These are phyloP conservation scores for Lactarius evosmus DNA, from an alignment of 768 basidiomycete species.

Conservation along the genomic window DNA sequence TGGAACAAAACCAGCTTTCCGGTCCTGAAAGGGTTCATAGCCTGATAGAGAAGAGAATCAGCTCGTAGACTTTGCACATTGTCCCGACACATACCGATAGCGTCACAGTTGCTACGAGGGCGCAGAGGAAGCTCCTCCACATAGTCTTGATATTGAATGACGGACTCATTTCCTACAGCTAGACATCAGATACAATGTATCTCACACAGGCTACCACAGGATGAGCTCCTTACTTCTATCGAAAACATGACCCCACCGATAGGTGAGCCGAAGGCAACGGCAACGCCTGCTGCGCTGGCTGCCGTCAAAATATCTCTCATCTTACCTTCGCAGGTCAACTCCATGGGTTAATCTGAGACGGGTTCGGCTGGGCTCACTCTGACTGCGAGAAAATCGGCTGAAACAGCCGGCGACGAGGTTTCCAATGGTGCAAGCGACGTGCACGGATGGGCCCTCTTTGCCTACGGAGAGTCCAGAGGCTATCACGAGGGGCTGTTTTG, in stretches of 20 bases:
- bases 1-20: constrained; percentile 98
- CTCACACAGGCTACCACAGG: not conserved
- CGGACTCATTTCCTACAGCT: constrained; percentile 93
- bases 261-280: constrained; percentile 96
- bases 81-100: constrained; percentile 64
- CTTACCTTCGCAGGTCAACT: constrained; percentile 48
- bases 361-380: constrained; percentile 52
- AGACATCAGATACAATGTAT: not conserved
- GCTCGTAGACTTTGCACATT: constrained; percentile 4
- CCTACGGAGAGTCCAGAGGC: constrained; percentile 96
- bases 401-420: constrained; percentile 86
- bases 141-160: constrained; percentile 96
- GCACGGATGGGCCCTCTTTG: constrained; percentile 97
- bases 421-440: constrained; percentile 94
- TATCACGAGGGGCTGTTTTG: constrained; percentile 82
- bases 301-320: constrained; percentile 92
- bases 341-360: constrained; percentile 8
- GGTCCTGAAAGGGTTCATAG: constrained; percentile 97
- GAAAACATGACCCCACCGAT: constrained; percentile 98
- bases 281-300: constrained; percentile 95
- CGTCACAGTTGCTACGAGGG: constrained; percentile 93
- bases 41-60: constrained; percentile 43
- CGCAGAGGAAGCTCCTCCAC: constrained; percentile 98
- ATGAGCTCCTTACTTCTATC: constrained; percentile 69
- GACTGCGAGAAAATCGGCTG: constrained; percentile 75